Percentiles rank a stretch among this genome's conserved stretches.
Evolutionary conservation across 208 protist species (phyloP).

Genomic region (Trypanosoma lewisi): DNA sequence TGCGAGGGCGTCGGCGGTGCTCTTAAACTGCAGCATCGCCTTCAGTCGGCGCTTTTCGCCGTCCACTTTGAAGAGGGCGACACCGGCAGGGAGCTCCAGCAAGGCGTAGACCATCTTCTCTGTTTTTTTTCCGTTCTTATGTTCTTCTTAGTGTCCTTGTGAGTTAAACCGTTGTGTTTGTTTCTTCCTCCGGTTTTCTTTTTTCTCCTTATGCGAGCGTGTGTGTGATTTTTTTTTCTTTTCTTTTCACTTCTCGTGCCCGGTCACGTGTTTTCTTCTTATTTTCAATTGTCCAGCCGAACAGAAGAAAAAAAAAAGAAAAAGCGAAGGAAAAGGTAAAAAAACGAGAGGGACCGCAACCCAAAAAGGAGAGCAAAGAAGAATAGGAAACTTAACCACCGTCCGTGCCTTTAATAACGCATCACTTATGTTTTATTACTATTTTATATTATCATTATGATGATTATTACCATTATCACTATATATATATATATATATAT

Average conservation of each 20-base stretch:
- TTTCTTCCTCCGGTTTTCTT: too few relatives aligned
- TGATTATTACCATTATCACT: too few relatives aligned
- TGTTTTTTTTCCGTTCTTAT: slow-evolving; percentile 8
- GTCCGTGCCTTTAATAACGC: too few relatives aligned
- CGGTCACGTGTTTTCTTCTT: not conserved
- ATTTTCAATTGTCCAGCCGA: not conserved
- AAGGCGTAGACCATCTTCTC: slow-evolving; percentile 95
- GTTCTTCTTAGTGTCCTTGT: slow-evolving; percentile 1
- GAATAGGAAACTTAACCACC: too few relatives aligned
- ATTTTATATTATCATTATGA: too few relatives aligned
- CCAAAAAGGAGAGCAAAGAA: too few relatives aligned
- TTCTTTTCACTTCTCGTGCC: not conserved
- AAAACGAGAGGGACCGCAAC: too few relatives aligned
- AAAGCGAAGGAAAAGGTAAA: slow-evolving; percentile 5
- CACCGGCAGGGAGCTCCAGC: slow-evolving; percentile 98
- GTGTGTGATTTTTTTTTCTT: not conserved
- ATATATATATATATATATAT: too few relatives aligned
- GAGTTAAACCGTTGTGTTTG: too few relatives aligned
- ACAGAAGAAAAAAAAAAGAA: slow-evolving; percentile 5
- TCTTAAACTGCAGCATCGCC: slow-evolving; percentile 93
- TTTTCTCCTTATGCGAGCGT: too few relatives aligned
- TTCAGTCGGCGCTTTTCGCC: slow-evolving; percentile 90
- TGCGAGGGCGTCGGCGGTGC: slow-evolving; percentile 96
- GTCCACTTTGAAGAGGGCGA: slow-evolving; percentile 98
- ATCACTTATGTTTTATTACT: too few relatives aligned